phyloP scores from a whole-genome alignment of 179 eudicot species.

The Silene vulgaris region DNA sequence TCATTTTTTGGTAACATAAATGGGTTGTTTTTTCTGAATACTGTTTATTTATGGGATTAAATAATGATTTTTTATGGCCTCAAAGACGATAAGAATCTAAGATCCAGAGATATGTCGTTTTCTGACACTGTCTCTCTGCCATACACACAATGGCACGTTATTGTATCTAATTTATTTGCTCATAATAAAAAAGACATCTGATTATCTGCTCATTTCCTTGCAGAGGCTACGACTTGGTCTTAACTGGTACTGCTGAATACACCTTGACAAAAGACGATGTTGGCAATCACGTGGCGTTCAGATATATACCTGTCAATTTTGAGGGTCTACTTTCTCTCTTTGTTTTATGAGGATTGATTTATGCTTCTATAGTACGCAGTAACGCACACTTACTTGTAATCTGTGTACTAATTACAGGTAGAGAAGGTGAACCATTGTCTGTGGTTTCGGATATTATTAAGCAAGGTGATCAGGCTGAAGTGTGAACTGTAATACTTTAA shows the following conservation, averaged over 20 bases:
- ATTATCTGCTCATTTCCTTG: conserved; percentile 21
- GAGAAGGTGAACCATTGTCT: conserved; percentile 73
- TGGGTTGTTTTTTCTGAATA: neutral
- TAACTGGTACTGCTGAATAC: conserved; percentile 74
- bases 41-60: neutral
- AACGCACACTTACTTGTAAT: conserved; percentile 9
- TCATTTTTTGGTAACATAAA: neutral
- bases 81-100: no score
- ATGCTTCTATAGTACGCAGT: conserved; percentile 5
- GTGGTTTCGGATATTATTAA: conserved; percentile 54
- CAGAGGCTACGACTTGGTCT: conserved; percentile 60
- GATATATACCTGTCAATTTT: conserved; percentile 78
- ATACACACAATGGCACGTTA: neutral
- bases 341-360: conserved; percentile 7
- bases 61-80: neutral
- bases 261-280: conserved; percentile 72
- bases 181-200: conserved; percentile 9
- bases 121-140: neutral
- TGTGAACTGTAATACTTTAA: neutral
- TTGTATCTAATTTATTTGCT: neutral
- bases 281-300: conserved; percentile 63
- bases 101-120: neutral
- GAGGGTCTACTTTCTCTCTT: conserved; percentile 51
- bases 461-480: conserved; percentile 48
- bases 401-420: conserved; percentile 51